phyloP scores from a whole-genome alignment of 306 rosid species.

The Lotus japonicus region DNA sequence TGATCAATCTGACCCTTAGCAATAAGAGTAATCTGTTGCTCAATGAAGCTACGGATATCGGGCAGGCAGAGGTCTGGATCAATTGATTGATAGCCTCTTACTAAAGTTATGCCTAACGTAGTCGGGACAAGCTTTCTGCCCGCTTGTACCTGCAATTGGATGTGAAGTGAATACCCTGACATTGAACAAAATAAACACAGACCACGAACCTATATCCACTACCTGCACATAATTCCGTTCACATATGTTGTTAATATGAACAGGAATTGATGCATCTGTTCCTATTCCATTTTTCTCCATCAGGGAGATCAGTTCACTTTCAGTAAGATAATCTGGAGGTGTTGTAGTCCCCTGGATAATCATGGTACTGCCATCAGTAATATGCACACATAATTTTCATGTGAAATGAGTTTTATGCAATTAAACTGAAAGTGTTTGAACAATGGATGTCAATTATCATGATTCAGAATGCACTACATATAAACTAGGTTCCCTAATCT shows the following conservation, averaged over 20 bases:
- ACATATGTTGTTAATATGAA: constrained; percentile 91
- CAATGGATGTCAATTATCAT: no score
- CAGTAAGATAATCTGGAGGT: constrained; percentile 88
- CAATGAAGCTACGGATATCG: constrained; percentile 98
- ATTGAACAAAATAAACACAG: constrained; percentile 7
- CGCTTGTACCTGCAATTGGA: constrained; percentile 77
- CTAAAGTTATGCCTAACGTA: constrained; percentile 72
- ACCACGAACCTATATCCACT: constrained; percentile 4
- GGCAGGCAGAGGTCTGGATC: constrained; percentile 98
- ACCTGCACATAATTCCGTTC: constrained; percentile 99
- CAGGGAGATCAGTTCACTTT: constrained; percentile 91
- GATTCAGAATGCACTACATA: no score
- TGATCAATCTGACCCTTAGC: constrained; percentile 89
- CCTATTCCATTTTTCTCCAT: constrained; percentile 98
- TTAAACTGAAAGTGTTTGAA: no score
- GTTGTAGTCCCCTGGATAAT: constrained; percentile 68
- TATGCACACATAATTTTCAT: constrained; percentile 2
- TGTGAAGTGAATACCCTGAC: constrained; percentile 21
- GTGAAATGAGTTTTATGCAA: not conserved
- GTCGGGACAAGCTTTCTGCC: constrained; percentile 89
- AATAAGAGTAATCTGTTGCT: constrained; percentile 91
- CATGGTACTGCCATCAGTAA: constrained; percentile 16
- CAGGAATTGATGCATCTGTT: constrained; percentile 95
- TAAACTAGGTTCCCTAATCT: no score
- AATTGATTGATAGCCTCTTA: constrained; percentile 91